These are phyloP conservation scores for Chaetoceros tenuissimus DNA, from an alignment of 108 stramenopile species.

Conservation along the genomic window DNA sequence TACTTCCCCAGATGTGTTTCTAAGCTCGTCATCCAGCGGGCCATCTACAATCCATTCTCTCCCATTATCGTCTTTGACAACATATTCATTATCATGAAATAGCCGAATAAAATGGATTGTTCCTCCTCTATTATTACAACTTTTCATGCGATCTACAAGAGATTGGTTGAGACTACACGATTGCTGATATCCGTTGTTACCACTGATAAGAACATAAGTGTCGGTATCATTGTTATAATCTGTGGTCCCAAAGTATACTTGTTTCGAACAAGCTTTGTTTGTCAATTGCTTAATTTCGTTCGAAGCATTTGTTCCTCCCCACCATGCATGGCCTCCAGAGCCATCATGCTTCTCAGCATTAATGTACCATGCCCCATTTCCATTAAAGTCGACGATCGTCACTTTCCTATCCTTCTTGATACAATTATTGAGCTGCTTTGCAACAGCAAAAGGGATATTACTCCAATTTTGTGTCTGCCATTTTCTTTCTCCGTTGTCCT, in stretches of 20 bases:
- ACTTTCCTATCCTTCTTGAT: slow-evolving; percentile 13
- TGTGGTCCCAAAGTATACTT: too few species aligned
- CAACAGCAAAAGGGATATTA: slow-evolving; percentile 7
- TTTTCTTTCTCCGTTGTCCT: slow-evolving; percentile 11
- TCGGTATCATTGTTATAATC: too few species aligned
- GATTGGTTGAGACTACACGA: background rate
- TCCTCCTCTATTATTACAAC: background rate
- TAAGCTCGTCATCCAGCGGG: background rate
- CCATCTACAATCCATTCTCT: slow-evolving; percentile 5
- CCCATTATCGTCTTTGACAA: slow-evolving; percentile 14
- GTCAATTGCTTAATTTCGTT: slow-evolving; percentile 1
- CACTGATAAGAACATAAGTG: background rate
- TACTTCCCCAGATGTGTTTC: background rate
- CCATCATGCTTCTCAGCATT: slow-evolving; percentile 10
- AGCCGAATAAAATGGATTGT: slow-evolving; percentile 20
- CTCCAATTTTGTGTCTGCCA: slow-evolving; percentile 22
- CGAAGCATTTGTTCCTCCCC: slow-evolving; percentile 14
- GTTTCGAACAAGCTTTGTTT: too few species aligned
- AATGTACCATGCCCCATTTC: slow-evolving; percentile 10
- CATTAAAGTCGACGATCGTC: slow-evolving; percentile 7
- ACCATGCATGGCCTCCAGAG: slow-evolving; percentile 19
- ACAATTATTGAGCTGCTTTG: slow-evolving; percentile 25
- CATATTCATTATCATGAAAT: slow-evolving; percentile 7
- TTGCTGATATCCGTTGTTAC: background rate
- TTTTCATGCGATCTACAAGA: background rate